These are phyloP conservation scores for Trichoderma arundinaceum DNA, from an alignment of 2,329 filamentous ascomycete species.

Conservation along the genomic window DNA sequence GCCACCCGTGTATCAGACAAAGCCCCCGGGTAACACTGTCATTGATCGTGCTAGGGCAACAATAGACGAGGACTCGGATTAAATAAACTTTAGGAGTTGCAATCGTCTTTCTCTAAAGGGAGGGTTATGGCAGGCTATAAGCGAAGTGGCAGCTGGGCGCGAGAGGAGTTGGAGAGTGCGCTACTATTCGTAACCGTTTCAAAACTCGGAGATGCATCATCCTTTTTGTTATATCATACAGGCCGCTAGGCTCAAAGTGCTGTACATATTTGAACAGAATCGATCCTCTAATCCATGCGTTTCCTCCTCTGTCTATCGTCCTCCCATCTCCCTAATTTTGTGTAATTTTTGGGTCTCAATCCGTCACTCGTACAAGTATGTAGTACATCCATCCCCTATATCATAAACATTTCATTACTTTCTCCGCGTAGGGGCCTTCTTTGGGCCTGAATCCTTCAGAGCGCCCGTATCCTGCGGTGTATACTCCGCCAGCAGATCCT, in stretches of 20 bases:
- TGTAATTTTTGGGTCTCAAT: constrained; percentile 27
- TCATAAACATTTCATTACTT: constrained; percentile 43
- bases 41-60: constrained; percentile 64
- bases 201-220: constrained; percentile 37
- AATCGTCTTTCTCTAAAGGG: neutral
- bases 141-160: neutral
- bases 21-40: constrained; percentile 61
- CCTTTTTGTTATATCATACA: constrained; percentile 46
- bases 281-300: constrained; percentile 26
- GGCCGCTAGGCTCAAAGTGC: constrained; percentile 39
- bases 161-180: neutral
- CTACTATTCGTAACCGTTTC: constrained; percentile 17
- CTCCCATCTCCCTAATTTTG: neutral
- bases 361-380: constrained; percentile 32
- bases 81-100: constrained; percentile 37
- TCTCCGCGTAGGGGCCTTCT: constrained; percentile 56
- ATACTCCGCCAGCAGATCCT: constrained; percentile 61
- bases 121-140: neutral
- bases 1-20: constrained; percentile 62
- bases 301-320: constrained; percentile 14
- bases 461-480: constrained; percentile 47
- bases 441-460: constrained; percentile 46
- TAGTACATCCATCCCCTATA: neutral
- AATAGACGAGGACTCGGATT: constrained; percentile 66
- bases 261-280: constrained; percentile 33